Evolutionary conservation across 2,329 filamentous ascomycete genomes (phyloP), one percentile per base, ranked within the genome.

Genomic region (Penicillium carneum): DNA sequence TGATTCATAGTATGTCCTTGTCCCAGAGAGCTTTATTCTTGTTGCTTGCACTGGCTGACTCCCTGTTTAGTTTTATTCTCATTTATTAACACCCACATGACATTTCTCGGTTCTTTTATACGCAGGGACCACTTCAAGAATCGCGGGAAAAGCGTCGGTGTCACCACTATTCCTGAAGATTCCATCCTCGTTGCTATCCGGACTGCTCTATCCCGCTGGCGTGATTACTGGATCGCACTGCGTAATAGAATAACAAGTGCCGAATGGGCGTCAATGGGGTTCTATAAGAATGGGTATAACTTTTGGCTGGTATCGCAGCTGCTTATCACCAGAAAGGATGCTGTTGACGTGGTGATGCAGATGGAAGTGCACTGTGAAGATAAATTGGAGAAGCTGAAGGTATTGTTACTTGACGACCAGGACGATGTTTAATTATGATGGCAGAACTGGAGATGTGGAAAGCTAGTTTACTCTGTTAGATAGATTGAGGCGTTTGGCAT

Each of bases 281-380:
- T 80, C 60, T 79, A 73, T 65, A 77, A 77, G 47, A 80, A 79
- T 43, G 75, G 72, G 0, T 79, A 79, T 57, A 77, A 79, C 16
- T 80, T 79, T 64, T 80, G 78, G 78, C 73, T 80, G 23, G 76
- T 80, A 12, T 76, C 77, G 4, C 76, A 79, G 48, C 65, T 79
- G 4, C 73, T 80, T 14, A 74, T 80, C 61, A 79, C 75, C 20
- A 78, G 77, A 39, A 78, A 79, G 47, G 74, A 79, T 56, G 76
- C 76, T 9, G 72, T 80, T n/a, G 78, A 80, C 55, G 76, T 80
- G 14, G 73, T 80, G 10, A 79, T 79, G 72, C 71, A 70, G 47
- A 79, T 79, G 76, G 78, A 80, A 49, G 76, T 80, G n/a, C 77
- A 77, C 53, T 80, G 78, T 38, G 78, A 80, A 51, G 78, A 80